phyloP scores from a whole-genome alignment of 345 rosid genomes.

The Dipteronia sinensis region DNA sequence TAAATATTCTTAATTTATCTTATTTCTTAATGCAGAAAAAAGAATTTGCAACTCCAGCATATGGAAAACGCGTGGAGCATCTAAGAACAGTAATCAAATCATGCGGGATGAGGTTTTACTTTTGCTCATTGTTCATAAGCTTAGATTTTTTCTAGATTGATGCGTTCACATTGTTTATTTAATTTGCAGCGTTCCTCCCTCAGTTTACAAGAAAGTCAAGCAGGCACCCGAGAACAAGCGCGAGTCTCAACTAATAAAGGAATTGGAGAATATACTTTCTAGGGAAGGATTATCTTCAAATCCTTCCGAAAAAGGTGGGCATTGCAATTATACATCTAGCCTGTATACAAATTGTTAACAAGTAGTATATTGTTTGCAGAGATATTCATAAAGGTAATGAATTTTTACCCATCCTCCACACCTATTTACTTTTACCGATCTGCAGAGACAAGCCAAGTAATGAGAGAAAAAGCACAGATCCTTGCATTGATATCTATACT shows the following conservation, averaged over 20 bases:
- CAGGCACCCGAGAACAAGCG: slow-evolving; percentile 83
- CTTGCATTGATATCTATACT: neutral
- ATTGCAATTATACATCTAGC: slow-evolving; percentile 18
- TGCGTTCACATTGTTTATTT: slow-evolving; percentile 11
- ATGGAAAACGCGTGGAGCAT: slow-evolving; percentile 83
- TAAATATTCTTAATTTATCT: slow-evolving; percentile 16
- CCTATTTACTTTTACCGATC: neutral
- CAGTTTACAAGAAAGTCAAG: slow-evolving; percentile 79
- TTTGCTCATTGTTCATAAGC: slow-evolving; percentile 19
- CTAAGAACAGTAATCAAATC: slow-evolving; percentile 82
- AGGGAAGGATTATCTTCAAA: slow-evolving; percentile 83
- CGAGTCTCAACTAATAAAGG: slow-evolving; percentile 73
- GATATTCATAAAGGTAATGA: neutral
- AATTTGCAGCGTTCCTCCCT: slow-evolving; percentile 72
- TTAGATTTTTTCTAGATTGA: slow-evolving; percentile 18
- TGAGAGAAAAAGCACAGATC: neutral
- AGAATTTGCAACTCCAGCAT: slow-evolving; percentile 58
- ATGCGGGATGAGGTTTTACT: slow-evolving; percentile 77
- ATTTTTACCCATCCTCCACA: neutral
- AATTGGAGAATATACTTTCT: slow-evolving; percentile 80
- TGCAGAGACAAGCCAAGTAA: neutral
- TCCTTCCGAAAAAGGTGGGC: slow-evolving; percentile 81
- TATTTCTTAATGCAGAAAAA: slow-evolving; percentile 56
- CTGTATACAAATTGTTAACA: neutral
- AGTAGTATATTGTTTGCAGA: slow-evolving; percentile 1